Evolutionary conservation across 164 flowering plant genomes (phyloP).

Genomic region (Macadamia tetraphylla): DNA sequence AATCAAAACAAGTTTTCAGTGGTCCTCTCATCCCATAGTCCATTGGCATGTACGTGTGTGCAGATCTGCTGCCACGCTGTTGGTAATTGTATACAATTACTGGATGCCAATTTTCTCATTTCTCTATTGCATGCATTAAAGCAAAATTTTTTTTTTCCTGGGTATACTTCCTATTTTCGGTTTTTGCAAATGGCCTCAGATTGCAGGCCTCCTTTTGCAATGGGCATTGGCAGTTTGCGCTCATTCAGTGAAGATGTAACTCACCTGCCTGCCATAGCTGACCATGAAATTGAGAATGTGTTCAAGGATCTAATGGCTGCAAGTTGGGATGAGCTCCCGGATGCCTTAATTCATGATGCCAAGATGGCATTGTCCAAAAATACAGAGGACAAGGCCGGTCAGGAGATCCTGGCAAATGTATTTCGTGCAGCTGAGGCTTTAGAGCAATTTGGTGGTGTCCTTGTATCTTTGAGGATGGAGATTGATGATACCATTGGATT

Average conservation of each 20-base stretch:
- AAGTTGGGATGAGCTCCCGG: constrained; percentile 75
- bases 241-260: constrained; percentile 56
- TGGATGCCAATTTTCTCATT: too few species aligned
- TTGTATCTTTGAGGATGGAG: constrained; percentile 68
- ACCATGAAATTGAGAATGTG: constrained; percentile 51
- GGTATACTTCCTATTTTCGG: not conserved
- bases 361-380: constrained; percentile 59
- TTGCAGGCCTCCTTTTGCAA: constrained; percentile 29
- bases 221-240: constrained; percentile 46
- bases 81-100: too few species aligned
- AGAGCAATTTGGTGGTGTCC: constrained; percentile 65
- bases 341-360: constrained; percentile 42
- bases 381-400: constrained; percentile 68
- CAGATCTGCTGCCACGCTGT: too few species aligned
- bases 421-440: constrained; percentile 89
- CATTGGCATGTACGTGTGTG: too few species aligned
- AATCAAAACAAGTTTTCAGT: too few species aligned
- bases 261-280: constrained; percentile 57
- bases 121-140: not conserved
- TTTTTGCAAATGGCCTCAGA: constrained; percentile 21
- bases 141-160: not conserved
- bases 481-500: constrained; percentile 76
- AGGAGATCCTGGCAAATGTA: constrained; percentile 60
- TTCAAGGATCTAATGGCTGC: constrained; percentile 84
- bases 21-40: too few species aligned